Conservation (phyloP, 352 stramenopile species). For the Bremia lactucae region DNA sequence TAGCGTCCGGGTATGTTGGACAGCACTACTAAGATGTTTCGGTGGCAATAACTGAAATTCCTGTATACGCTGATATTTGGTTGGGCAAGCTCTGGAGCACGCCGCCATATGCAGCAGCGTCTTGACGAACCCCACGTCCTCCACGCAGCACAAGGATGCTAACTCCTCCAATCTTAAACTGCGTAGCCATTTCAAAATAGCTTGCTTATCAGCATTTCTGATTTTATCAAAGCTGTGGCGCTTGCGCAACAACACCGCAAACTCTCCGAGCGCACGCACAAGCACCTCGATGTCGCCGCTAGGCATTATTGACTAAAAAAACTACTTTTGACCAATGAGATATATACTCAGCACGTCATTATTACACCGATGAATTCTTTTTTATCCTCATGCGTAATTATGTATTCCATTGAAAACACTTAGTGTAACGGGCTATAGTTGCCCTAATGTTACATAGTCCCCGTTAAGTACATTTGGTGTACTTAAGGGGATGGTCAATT, state of each 20-base stretch:
- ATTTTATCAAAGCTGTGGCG: conserved; percentile 2
- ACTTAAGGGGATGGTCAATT: too few relatives aligned
- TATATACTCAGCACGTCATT: too few relatives aligned
- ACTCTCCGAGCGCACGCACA: conserved; percentile 50
- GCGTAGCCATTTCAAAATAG: conserved; percentile 43
- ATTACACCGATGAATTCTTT: too few relatives aligned
- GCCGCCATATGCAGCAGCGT: conserved; percentile 61
- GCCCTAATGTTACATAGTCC: too few relatives aligned
- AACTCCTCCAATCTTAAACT: conserved; percentile 30
- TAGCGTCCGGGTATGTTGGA: conserved; percentile 5
- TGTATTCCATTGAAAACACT: too few relatives aligned
- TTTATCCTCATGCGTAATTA: too few relatives aligned
- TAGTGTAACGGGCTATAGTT: too few relatives aligned
- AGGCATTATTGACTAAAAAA: too few relatives aligned
- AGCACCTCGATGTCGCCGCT: conserved; percentile 20
- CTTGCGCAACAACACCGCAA: conserved; percentile 28
- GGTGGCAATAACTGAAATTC: conserved; percentile 49
- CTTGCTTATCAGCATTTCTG: conserved; percentile 20
- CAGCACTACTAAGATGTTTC: not conserved
- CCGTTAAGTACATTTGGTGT: too few relatives aligned
- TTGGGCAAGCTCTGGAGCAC: conserved; percentile 6
- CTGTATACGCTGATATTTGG: conserved; percentile 10
- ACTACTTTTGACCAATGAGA: too few relatives aligned
- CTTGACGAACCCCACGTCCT: conserved; percentile 66
- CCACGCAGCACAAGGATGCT: conserved; percentile 49